A percentile compares a stretch with the other conserved stretches of the same genome.
Evolutionary conservation across 768 basidiomycete species (phyloP).

Genomic region (Kwoniella sp.): DNA sequence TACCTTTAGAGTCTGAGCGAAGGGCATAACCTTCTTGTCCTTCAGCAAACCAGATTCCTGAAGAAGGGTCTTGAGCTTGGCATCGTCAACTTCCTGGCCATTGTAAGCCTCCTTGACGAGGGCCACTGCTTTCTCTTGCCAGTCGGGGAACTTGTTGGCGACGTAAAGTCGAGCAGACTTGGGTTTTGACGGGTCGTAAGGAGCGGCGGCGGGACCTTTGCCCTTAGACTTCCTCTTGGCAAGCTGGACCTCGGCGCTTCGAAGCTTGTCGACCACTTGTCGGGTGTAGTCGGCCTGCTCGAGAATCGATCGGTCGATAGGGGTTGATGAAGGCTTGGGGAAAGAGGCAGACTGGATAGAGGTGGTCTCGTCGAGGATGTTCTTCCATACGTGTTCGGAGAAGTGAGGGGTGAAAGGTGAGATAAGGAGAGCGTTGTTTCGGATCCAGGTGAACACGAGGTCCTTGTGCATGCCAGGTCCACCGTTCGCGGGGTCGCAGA

Average conservation of each 20-base stretch:
- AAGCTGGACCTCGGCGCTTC: conserved; percentile 79
- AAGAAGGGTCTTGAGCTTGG: conserved; percentile 70
- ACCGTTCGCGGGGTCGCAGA: conserved; percentile 71
- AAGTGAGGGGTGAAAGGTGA: conserved; percentile 91
- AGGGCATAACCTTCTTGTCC: conserved; percentile 95
- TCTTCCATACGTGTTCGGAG: conserved; percentile 84
- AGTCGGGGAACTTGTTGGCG: conserved; percentile 84
- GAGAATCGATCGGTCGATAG: conserved; percentile 68
- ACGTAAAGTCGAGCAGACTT: conserved; percentile 88
- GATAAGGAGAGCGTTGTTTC: conserved; percentile 74
- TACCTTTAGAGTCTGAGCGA: conserved; percentile 91
- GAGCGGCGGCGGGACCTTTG: conserved; percentile 63
- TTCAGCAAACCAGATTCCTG: conserved; percentile 78
- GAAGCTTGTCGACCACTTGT: conserved; percentile 82
- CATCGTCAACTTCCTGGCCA: conserved; percentile 70
- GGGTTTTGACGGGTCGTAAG: conserved; percentile 75
- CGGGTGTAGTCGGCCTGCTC: conserved; percentile 85
- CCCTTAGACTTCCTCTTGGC: conserved; percentile 72
- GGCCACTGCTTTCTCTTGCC: conserved; percentile 84
- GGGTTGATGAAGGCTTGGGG: conserved; percentile 66
- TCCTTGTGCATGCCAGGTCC: conserved; percentile 78
- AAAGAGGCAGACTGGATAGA: conserved; percentile 82
- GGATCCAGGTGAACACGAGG: conserved; percentile 83
- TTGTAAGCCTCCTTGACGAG: conserved; percentile 69
- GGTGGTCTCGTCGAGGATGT: conserved; percentile 69